A percentile compares a stretch with the other conserved stretches of the same genome.
Evolutionary conservation across 2,329 filamentous ascomycete species (phyloP).

Genomic region (Knufia fluminis): DNA sequence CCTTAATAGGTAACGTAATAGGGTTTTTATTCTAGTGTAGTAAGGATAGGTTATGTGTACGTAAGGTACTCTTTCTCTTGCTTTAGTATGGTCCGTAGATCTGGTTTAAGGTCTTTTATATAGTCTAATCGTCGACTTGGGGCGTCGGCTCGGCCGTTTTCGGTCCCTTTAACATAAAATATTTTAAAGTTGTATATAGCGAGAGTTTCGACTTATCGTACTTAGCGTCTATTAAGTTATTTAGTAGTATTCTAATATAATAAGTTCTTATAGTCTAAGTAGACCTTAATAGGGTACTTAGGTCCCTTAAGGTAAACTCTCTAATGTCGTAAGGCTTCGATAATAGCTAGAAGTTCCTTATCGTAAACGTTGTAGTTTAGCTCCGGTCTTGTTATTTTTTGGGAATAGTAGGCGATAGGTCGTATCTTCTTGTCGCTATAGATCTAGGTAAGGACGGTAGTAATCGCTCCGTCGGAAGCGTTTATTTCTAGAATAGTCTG

Average conservation of each 20-base stretch:
- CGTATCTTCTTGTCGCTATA: slow-evolving; percentile 7
- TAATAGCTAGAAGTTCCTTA: slow-evolving; percentile 19
- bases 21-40: not conserved
- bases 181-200: slow-evolving; percentile 14
- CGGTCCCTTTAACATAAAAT: slow-evolving; percentile 11
- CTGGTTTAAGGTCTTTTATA: slow-evolving; percentile 8
- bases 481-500: slow-evolving; percentile 13
- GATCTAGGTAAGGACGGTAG: slow-evolving; percentile 9
- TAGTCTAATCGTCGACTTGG: slow-evolving; percentile 13
- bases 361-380: slow-evolving; percentile 17
- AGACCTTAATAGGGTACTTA: slow-evolving; percentile 15
- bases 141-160: slow-evolving; percentile 15
- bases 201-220: slow-evolving; percentile 8
- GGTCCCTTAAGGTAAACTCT: slow-evolving; percentile 16
- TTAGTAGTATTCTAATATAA: slow-evolving; percentile 15
- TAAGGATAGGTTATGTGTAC: slow-evolving; percentile 4
- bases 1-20: not conserved
- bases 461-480: slow-evolving; percentile 12
- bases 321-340: slow-evolving; percentile 14
- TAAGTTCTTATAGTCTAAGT: slow-evolving; percentile 17
- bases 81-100: not conserved
- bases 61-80: slow-evolving; percentile 3
- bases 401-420: slow-evolving; percentile 11
- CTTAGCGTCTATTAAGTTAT: slow-evolving; percentile 10
- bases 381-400: slow-evolving; percentile 10